phyloP scores from a whole-genome alignment of 2,329 filamentous ascomycete genomes.

The Pseudocercospora macadamiae region DNA sequence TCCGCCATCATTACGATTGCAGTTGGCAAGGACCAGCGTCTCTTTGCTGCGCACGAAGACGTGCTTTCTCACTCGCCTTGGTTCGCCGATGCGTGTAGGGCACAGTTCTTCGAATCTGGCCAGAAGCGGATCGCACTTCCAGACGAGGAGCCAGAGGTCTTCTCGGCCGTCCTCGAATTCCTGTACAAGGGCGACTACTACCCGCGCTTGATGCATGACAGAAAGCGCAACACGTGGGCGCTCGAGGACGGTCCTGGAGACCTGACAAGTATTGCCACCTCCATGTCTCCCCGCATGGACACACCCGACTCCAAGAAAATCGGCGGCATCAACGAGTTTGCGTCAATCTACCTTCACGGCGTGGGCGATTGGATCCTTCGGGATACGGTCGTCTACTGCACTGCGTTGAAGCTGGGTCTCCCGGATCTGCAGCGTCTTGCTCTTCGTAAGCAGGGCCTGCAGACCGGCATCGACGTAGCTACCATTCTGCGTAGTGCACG shows the following conservation, averaged over 20 bases:
- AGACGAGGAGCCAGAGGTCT: conserved; percentile 84
- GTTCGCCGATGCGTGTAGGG: conserved; percentile 64
- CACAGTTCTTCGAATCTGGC: conserved; percentile 68
- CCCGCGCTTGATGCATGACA: conserved; percentile 81
- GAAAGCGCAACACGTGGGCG: conserved; percentile 83
- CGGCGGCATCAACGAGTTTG: conserved; percentile 63
- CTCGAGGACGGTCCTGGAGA: conserved; percentile 68
- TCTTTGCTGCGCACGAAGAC: conserved; percentile 95
- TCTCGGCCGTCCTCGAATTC: conserved; percentile 93
- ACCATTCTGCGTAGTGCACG: conserved; percentile 90
- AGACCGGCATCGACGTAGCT: conserved; percentile 87
- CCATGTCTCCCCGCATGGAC: conserved; percentile 57
- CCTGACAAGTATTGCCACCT: conserved; percentile 37
- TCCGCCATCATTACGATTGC: conserved; percentile 83
- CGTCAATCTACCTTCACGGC: conserved; percentile 76
- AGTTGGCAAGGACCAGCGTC: conserved; percentile 79
- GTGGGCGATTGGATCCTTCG: conserved; percentile 77
- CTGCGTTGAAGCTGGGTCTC: conserved; percentile 85
- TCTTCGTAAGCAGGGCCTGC: conserved; percentile 91
- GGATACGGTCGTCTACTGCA: conserved; percentile 93
- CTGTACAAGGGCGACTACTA: conserved; percentile 97
- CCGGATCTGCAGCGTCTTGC: conserved; percentile 90
- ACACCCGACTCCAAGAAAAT: conserved; percentile 37
- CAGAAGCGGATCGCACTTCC: conserved; percentile 77
- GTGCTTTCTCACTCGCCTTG: conserved; percentile 84